phyloP scores from a whole-genome alignment of 495 filamentous ascomycete genomes.

The Xylaria castorea region DNA sequence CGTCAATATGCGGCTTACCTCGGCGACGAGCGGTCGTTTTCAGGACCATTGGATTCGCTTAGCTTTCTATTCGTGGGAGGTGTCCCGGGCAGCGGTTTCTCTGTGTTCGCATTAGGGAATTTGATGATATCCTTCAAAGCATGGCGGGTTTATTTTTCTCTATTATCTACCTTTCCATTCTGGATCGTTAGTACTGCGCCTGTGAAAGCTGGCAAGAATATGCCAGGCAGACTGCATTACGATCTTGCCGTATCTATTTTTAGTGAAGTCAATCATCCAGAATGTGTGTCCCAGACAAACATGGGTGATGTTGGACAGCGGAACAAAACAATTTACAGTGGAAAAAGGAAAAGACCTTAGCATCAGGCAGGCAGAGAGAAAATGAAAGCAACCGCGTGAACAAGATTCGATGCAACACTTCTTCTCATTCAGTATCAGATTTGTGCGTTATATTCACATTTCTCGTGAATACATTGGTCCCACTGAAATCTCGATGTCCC shows the following conservation, averaged over 20 bases:
- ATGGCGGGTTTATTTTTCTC: slow-evolving; percentile 29
- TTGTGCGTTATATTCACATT: neutral
- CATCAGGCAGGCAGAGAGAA: slow-evolving; percentile 9
- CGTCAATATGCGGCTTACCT: neutral
- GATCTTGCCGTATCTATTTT: slow-evolving; percentile 18
- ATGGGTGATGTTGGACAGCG: slow-evolving; percentile 16
- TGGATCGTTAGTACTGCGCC: slow-evolving; percentile 13
- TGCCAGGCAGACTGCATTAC: slow-evolving; percentile 13
- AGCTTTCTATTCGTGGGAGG: slow-evolving; percentile 34
- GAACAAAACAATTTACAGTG: slow-evolving; percentile 1
- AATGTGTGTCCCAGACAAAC: slow-evolving; percentile 2
- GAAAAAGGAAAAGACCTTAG: neutral
- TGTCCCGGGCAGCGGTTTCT: slow-evolving; percentile 37
- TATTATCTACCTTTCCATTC: slow-evolving; percentile 23
- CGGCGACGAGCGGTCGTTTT: neutral
- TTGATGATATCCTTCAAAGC: slow-evolving; percentile 45
- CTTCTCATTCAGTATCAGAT: neutral
- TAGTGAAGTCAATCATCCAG: neutral
- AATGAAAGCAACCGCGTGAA: neutral
- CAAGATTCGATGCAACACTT: slow-evolving; percentile 2
- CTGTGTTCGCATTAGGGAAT: slow-evolving; percentile 41
- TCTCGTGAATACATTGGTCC: neutral
- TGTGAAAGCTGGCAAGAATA: slow-evolving; percentile 12
- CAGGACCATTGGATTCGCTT: slow-evolving; percentile 30
- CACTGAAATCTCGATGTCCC: no score